phyloP scores from a whole-genome alignment of 208 protist species.

The Wallacemonas rigidus region DNA sequence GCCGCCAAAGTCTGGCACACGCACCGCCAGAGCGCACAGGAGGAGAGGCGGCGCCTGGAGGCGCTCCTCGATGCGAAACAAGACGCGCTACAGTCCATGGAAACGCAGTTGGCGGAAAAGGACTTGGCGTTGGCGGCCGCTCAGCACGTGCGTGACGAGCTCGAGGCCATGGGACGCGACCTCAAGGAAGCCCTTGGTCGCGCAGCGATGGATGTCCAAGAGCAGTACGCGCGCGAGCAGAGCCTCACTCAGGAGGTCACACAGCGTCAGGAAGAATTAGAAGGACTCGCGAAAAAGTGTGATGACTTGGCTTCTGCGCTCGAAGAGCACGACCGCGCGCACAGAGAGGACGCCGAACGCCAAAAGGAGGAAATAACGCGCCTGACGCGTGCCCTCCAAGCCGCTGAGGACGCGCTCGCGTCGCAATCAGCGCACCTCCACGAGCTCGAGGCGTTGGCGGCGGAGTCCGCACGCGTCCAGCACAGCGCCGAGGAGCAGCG shows the following conservation, averaged over 20 bases:
- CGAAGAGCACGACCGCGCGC: not conserved
- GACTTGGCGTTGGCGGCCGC: conserved; percentile 2
- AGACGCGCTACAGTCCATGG: not conserved
- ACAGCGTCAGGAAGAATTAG: conserved; percentile 11
- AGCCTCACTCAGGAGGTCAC: conserved; percentile 18
- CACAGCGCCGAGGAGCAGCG: not conserved
- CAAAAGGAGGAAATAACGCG: conserved; percentile 16
- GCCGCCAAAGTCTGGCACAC: conserved; percentile 13
- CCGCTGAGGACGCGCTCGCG: conserved; percentile 28
- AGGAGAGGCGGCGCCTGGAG: not conserved
- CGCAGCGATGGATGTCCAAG: not conserved
- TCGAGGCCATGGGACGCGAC: conserved; percentile 15
- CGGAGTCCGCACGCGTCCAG: not conserved
- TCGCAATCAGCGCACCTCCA: conserved; percentile 19
- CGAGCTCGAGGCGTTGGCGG: conserved; percentile 6
- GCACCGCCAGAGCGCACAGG: conserved; percentile 16
- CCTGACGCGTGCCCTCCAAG: conserved; percentile 19
- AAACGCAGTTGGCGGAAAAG: conserved; percentile 5
- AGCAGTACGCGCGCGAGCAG: conserved; percentile 15
- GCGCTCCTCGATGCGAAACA: conserved; percentile 10
- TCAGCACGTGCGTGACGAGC: conserved; percentile 15
- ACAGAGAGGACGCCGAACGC: conserved; percentile 12
- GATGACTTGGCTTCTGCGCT: not conserved
- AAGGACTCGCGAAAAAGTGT: not conserved
- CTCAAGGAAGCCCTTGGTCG: conserved; percentile 6